A percentile compares a stretch with the other conserved stretches of the same genome.
Conservation (phyloP, 2,329 filamentous ascomycete species). For the Alternaria sp. region DNA sequence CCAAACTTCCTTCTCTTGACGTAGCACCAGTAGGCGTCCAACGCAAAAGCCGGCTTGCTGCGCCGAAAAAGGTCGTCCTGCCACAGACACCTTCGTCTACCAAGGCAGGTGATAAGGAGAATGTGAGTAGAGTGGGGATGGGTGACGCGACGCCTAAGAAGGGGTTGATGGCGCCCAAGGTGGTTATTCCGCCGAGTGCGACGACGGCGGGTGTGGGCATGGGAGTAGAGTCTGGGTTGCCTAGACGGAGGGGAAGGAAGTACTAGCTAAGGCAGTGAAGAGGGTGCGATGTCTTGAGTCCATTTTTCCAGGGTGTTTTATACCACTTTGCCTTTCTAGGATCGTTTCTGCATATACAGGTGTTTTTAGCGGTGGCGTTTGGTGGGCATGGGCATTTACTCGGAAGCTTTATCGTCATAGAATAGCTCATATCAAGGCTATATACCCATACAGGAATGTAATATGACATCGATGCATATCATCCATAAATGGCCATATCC, state of each 20-base stretch:
- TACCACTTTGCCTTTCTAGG: not conserved
- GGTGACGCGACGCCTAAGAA: constrained; percentile 38
- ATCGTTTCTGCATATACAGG: not conserved
- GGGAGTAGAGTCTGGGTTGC: constrained; percentile 35
- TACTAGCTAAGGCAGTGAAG: not conserved
- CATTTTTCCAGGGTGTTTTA: not conserved
- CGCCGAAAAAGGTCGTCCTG: constrained; percentile 43
- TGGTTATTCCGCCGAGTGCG: constrained; percentile 20
- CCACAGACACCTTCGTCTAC: constrained; percentile 22
- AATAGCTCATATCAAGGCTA: too few relatives aligned
- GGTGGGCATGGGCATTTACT: not conserved
- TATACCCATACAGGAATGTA: too few relatives aligned
- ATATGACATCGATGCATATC: too few relatives aligned
- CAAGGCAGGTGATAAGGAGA: constrained; percentile 33
- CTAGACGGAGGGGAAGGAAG: constrained; percentile 36
- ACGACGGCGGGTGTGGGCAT: not conserved
- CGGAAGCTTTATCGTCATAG: too few relatives aligned
- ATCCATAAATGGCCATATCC: too few relatives aligned
- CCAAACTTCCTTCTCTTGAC: constrained; percentile 28
- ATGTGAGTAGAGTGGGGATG: constrained; percentile 21
- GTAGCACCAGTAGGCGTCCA: constrained; percentile 33
- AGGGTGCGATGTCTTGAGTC: not conserved
- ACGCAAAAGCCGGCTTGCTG: constrained; percentile 42
- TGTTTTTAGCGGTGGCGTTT: not conserved
- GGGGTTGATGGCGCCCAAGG: constrained; percentile 32